phyloP scores from a whole-genome alignment of 2,329 filamentous ascomycete species.

The Exophiala oligosperma region DNA sequence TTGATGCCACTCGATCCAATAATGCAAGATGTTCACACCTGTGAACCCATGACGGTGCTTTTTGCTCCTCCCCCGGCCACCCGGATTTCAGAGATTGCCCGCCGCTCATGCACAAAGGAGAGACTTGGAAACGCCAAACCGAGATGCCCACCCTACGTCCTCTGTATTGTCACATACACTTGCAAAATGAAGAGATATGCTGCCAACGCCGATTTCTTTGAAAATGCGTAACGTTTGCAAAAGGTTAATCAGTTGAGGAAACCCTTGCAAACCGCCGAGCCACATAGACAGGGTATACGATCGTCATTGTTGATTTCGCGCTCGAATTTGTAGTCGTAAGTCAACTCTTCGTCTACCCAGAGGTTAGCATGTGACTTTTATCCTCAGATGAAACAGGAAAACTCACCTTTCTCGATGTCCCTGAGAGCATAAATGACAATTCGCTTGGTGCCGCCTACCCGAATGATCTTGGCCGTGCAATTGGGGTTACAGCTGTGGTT shows the following conservation, averaged over 20 bases:
- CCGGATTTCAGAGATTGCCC: background rate
- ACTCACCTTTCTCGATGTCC: conserved; percentile 89
- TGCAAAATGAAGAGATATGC: conserved; percentile 7
- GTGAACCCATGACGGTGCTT: background rate
- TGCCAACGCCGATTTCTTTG: background rate
- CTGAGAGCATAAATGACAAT: conserved; percentile 98
- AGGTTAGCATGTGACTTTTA: too few species aligned
- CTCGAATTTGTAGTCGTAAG: conserved; percentile 99
- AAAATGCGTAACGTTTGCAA: background rate
- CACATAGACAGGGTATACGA: conserved; percentile 95
- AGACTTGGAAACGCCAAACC: conserved; percentile 14
- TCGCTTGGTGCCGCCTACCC: conserved; percentile 94
- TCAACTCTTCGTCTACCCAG: conserved; percentile 86
- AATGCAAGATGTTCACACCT: background rate
- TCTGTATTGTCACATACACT: conserved; percentile 11
- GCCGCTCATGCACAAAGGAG: background rate
- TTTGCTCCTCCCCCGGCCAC: background rate
- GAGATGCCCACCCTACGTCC: background rate
- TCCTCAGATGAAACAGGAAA: too few species aligned
- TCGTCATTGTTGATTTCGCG: conserved; percentile 92
- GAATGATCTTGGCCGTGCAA: conserved; percentile 99
- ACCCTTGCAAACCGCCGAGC: conserved; percentile 93
- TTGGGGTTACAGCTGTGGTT: conserved; percentile 98
- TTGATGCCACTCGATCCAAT: background rate
- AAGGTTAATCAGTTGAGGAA: conserved; percentile 76